These are phyloP conservation scores for Sarocladium strictum DNA, from an alignment of 2,329 filamentous ascomycete species.

Conservation along the genomic window DNA sequence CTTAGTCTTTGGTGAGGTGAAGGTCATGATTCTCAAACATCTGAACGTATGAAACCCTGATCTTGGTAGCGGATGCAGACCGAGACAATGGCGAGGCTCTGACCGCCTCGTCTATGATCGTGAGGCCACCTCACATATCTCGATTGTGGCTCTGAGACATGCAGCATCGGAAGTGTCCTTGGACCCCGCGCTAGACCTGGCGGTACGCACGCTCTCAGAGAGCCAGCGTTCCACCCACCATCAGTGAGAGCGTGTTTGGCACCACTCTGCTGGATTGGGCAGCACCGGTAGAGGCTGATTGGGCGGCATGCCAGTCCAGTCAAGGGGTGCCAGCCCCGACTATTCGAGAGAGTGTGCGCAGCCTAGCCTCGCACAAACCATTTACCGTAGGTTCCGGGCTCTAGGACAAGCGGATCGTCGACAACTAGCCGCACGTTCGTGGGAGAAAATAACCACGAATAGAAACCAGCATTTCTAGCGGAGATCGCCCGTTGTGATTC, in stretches of 20 bases:
- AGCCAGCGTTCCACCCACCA: not conserved
- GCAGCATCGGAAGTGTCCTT: conserved; percentile 3
- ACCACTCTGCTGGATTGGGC: conserved; percentile 1
- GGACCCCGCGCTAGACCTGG: not conserved
- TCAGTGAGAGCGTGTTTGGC: not conserved
- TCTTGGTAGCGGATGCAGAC: not conserved
- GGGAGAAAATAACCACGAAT: too few species aligned
- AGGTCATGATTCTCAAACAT: too few species aligned
- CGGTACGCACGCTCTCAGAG: not conserved
- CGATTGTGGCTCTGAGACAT: conserved; percentile 8
- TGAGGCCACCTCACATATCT: conserved; percentile 5
- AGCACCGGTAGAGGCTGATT: not conserved
- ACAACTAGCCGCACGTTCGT: too few species aligned
- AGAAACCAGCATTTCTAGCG: too few species aligned
- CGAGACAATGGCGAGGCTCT: not conserved
- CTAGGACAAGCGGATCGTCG: too few species aligned
- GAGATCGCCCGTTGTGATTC: too few species aligned
- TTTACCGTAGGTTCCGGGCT: too few species aligned
- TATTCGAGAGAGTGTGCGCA: not conserved
- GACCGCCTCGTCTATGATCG: not conserved
- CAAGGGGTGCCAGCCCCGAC: not conserved
- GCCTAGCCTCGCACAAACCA: not conserved
- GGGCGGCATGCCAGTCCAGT: not conserved
- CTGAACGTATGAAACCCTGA: not conserved
- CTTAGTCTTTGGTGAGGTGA: too few species aligned